phyloP scores from a whole-genome alignment of 2,329 filamentous ascomycete genomes.

The Fusarium globosum region DNA sequence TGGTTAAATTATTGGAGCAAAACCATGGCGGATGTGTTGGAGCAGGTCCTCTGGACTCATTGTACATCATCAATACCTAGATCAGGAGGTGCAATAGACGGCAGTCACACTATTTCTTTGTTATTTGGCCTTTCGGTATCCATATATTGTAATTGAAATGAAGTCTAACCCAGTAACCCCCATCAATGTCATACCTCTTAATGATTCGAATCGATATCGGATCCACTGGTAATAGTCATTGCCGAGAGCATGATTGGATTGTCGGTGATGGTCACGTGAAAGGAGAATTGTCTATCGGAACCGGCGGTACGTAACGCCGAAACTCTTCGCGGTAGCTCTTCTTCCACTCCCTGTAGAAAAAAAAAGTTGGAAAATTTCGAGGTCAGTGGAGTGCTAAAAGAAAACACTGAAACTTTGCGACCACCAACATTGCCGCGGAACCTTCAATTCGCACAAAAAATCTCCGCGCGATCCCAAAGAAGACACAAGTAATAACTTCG shows the following conservation, averaged over 20 bases:
- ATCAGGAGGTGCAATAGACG: constrained; percentile 53
- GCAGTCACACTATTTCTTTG: constrained; percentile 43
- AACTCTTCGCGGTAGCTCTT: constrained; percentile 38
- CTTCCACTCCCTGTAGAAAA: constrained; percentile 47
- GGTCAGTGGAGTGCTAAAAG: constrained; percentile 43
- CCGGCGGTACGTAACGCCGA: constrained; percentile 50
- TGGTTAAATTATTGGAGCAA: constrained; percentile 16
- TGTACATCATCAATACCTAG: constrained; percentile 57
- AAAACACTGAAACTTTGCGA: constrained; percentile 43
- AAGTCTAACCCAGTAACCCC: neutral
- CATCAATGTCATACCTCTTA: constrained; percentile 3
- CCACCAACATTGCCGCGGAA: constrained; percentile 32
- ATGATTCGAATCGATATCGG: neutral
- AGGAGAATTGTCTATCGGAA: constrained; percentile 20
- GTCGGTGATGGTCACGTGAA: constrained; percentile 22
- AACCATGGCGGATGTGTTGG: constrained; percentile 41
- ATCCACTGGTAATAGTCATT: constrained; percentile 42
- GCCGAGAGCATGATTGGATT: constrained; percentile 36
- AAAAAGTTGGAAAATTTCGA: constrained; percentile 51
- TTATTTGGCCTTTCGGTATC: constrained; percentile 1
- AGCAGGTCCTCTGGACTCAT: constrained; percentile 48
- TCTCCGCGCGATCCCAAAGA: neutral
- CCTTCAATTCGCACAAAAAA: constrained; percentile 39
- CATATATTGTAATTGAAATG: neutral
- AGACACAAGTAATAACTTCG: constrained; percentile 22